Percentiles rank a stretch among this genome's conserved stretches.
These are phyloP conservation scores for Tolypocladium ophioglossoides DNA, from an alignment of 2,329 filamentous ascomycete genomes.

Conservation along the genomic window DNA sequence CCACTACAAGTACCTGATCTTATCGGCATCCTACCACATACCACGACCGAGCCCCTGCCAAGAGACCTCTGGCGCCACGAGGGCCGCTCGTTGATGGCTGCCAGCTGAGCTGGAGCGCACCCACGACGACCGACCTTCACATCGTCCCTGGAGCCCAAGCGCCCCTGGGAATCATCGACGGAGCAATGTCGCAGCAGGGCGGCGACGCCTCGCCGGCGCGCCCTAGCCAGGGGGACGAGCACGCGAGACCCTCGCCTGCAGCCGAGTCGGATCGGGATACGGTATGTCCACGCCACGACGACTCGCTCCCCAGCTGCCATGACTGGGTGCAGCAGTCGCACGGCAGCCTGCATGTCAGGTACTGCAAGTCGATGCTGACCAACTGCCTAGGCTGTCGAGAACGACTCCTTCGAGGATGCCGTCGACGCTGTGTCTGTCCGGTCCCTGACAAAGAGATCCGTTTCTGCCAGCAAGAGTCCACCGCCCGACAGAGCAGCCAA, in stretches of 20 bases:
- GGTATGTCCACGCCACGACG: constrained; percentile 13
- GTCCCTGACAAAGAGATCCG: constrained; percentile 46
- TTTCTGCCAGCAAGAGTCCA: constrained; percentile 22
- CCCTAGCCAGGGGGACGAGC: constrained; percentile 8
- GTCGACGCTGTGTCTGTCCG: constrained; percentile 53
- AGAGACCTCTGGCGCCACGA: neutral
- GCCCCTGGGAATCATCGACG: constrained; percentile 4
- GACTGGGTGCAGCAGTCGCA: constrained; percentile 1
- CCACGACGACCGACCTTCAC: neutral
- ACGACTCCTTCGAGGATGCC: constrained; percentile 66
- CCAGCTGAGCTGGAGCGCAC: constrained; percentile 2
- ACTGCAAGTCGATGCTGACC: constrained; percentile 5
- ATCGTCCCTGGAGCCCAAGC: neutral
- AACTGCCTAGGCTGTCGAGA: constrained; percentile 16
- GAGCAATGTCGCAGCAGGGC: constrained; percentile 23
- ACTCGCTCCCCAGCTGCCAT: constrained; percentile 3
- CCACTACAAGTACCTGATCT: neutral
- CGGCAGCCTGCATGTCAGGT: constrained; percentile 7
- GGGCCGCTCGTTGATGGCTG: constrained; percentile 4
- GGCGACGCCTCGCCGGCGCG: constrained; percentile 16
- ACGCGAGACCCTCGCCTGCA: constrained; percentile 18
- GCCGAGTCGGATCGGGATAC: constrained; percentile 16
- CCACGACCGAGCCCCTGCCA: neutral
- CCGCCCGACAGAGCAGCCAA: constrained; percentile 10
- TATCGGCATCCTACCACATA: neutral